Evolutionary conservation across 331 rosid genomes (phyloP), one percentile per base, ranked within the genome.

Genomic region (Quercus lobata): DNA sequence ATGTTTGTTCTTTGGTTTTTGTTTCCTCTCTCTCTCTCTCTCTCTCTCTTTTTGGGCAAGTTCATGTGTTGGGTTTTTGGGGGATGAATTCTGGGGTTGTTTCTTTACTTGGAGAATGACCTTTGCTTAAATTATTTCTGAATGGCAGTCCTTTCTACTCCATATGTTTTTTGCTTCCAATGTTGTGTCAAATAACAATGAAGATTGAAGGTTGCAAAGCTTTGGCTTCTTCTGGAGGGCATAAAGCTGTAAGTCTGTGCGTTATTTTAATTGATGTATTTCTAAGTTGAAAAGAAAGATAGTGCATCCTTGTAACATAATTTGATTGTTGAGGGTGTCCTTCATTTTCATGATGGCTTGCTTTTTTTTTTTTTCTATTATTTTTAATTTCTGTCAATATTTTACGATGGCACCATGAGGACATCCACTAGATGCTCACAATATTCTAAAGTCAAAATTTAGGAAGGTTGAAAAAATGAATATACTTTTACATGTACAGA

Each of bases 181-280:
- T 90, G 89, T 83, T 95, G 84, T 92, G 93, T 84, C 97, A 93
- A 84, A 77, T 79, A 87, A 90, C 97, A 49, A 90, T 93, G 97
- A 24, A 86, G 60, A 78, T 78, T 68, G 97, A 93, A 83, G 97
- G 97, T 70, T 95, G 97, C 79, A 81, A 82, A 79, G 76, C 87
- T 76, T 69, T 91, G 82, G 87, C 84, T 80, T 91, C 91, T 63
- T 93, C 88, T 76, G 88, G 91, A 80, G 97, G 94, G 62, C 89
- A 84, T 73, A 85, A 75, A 70, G 88, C 92, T 78, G 99, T 92
- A 90, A 91, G 97, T 88, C 49, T 1, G 60, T 1, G 71, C 30
- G 60, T 71, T 19, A 60, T 46, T 10, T 11, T 22, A 22, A 22
- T 61, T 35, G 52, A 12, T 61, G 41, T n/a, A 21, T 68, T 49